A percentile compares a stretch with the other conserved stretches of the same genome.
Evolutionary conservation across 306 rosid genomes (phyloP).

Genomic region (Malus fusca): DNA sequence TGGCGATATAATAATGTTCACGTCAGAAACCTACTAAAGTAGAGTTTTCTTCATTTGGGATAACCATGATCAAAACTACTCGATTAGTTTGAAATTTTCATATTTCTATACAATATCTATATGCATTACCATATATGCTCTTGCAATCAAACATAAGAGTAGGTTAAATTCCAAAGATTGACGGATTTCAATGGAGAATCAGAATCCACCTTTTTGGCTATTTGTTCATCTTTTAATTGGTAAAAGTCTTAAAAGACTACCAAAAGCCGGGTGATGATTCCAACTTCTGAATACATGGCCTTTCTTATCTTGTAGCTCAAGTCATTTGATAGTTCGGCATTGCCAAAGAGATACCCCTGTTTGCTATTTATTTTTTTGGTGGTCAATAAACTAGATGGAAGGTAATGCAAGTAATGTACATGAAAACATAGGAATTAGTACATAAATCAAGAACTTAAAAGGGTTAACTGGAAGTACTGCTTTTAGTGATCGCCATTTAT

Average conservation of each 20-base stretch:
- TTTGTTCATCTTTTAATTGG: background rate
- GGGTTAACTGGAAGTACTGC: background rate
- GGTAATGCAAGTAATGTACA: background rate
- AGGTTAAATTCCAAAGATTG: background rate
- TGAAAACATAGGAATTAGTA: background rate
- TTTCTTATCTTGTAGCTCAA: background rate
- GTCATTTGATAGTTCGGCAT: background rate
- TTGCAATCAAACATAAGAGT: background rate
- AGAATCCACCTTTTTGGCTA: background rate
- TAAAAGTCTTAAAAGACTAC: background rate
- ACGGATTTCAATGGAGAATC: background rate
- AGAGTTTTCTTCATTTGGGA: too few relatives aligned
- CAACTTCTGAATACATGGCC: background rate
- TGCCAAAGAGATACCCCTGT: background rate
- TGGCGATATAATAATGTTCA: too few relatives aligned
- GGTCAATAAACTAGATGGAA: background rate
- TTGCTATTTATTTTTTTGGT: background rate
- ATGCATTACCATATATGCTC: background rate
- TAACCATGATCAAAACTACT: too few relatives aligned
- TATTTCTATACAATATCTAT: too few relatives aligned
- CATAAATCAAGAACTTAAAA: background rate
- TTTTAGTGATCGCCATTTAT: background rate
- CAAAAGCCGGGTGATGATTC: background rate
- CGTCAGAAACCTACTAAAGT: too few relatives aligned
- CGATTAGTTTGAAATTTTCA: too few relatives aligned